These are phyloP conservation scores for Xylariaceae sp. DNA, from an alignment of 2,329 filamentous ascomycete species.

Conservation along the genomic window DNA sequence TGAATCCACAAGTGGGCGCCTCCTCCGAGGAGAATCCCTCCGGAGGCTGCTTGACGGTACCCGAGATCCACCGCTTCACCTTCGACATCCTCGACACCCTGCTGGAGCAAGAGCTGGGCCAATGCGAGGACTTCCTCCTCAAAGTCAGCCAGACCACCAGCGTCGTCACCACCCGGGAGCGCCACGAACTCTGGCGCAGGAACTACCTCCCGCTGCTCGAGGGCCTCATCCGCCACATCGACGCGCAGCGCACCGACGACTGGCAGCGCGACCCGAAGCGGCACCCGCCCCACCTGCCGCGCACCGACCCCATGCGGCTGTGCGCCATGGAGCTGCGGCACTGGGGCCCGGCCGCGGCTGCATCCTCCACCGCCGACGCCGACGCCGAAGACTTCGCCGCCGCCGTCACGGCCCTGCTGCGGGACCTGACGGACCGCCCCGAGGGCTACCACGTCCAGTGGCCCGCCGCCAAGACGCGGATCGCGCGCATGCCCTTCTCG, in stretches of 20 bases:
- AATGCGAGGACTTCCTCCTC: background rate
- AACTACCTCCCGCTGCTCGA: constrained; percentile 17
- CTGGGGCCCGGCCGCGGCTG: background rate
- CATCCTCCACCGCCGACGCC: background rate
- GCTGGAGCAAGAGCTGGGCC: background rate
- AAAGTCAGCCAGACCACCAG: background rate
- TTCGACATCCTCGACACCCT: background rate
- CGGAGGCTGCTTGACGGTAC: too few species aligned
- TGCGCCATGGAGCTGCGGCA: background rate
- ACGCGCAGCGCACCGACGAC: constrained; percentile 6
- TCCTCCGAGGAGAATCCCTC: background rate
- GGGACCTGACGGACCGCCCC: background rate
- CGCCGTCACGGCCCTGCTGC: constrained; percentile 1
- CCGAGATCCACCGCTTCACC: background rate
- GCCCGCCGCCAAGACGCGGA: constrained; percentile 1
- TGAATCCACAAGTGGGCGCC: background rate
- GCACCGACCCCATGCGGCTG: background rate
- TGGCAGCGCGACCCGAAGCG: constrained; percentile 4
- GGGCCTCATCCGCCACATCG: constrained; percentile 10
- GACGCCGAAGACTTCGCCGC: background rate
- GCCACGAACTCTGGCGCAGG: background rate
- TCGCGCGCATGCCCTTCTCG: background rate
- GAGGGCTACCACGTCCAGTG: background rate
- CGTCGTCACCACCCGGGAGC: background rate
- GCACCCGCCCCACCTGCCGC: constrained; percentile 3